Evolutionary conservation across 2,329 filamentous ascomycete genomes (phyloP).

Genomic region (Endothia cerciana): DNA sequence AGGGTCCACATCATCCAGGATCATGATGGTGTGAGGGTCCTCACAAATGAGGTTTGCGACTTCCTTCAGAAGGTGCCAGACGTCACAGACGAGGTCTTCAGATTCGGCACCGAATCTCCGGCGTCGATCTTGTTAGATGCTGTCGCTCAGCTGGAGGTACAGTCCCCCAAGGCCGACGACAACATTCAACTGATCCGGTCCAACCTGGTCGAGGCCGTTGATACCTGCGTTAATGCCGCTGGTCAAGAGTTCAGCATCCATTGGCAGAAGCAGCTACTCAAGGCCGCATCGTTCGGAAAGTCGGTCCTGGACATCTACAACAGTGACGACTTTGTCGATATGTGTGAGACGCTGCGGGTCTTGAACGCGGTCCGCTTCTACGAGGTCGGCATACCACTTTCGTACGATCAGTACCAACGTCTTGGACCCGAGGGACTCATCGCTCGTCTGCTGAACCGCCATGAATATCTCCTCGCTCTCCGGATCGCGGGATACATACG

Average conservation of each 20-base stretch:
- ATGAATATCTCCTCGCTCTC: slow-evolving; percentile 88
- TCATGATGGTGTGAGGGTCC: slow-evolving; percentile 82
- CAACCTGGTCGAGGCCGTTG: slow-evolving; percentile 88
- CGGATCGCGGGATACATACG: slow-evolving; percentile 86
- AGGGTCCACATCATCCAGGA: slow-evolving; percentile 85
- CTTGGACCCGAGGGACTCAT: slow-evolving; percentile 90
- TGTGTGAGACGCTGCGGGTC: slow-evolving; percentile 91
- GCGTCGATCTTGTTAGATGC: slow-evolving; percentile 94
- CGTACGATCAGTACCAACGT: slow-evolving; percentile 91
- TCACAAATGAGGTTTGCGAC: slow-evolving; percentile 95
- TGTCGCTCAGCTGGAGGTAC: slow-evolving; percentile 85
- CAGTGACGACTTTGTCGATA: slow-evolving; percentile 98
- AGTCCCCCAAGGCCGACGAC: slow-evolving; percentile 96
- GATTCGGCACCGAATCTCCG: slow-evolving; percentile 83
- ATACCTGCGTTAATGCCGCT: slow-evolving; percentile 89
- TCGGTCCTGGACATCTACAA: slow-evolving; percentile 97
- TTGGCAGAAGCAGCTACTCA: slow-evolving; percentile 95
- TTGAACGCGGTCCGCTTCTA: slow-evolving; percentile 92
- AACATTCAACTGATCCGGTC: slow-evolving; percentile 93
- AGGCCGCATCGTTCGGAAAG: slow-evolving; percentile 96
- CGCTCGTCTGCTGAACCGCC: slow-evolving; percentile 80
- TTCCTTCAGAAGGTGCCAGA: slow-evolving; percentile 93
- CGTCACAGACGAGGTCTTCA: slow-evolving; percentile 86
- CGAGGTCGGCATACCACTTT: slow-evolving; percentile 85
- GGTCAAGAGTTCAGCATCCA: slow-evolving; percentile 88